Percentiles rank a stretch among this genome's conserved stretches.
Conservation (phyloP, 495 filamentous ascomycete genomes). For the Cryomyces minteri region DNA sequence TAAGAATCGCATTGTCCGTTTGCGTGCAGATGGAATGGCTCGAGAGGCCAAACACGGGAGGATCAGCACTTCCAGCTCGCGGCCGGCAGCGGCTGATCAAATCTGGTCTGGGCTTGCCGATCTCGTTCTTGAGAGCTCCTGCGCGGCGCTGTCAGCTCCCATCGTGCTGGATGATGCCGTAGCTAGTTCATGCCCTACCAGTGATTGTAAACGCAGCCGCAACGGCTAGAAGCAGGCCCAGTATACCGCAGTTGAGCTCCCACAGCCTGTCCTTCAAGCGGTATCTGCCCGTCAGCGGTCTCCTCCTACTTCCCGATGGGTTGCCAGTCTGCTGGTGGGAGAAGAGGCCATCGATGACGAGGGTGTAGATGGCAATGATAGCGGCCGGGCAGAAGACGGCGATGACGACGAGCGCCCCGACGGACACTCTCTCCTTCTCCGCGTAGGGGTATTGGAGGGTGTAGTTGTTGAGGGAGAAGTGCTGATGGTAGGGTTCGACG, state of each 20-base stretch:
- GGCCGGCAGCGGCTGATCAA: conserved; percentile 53
- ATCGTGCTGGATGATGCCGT: background rate
- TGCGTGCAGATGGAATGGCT: conserved; percentile 51
- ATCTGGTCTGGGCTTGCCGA: conserved; percentile 74
- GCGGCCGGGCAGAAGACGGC: conserved; percentile 37
- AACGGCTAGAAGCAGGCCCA: conserved; percentile 52
- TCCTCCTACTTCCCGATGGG: conserved; percentile 16
- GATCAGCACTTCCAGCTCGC: conserved; percentile 10
- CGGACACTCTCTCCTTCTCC: conserved; percentile 51
- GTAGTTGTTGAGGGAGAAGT: conserved; percentile 38
- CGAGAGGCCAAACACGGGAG: conserved; percentile 33
- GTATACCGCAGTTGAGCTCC: conserved; percentile 67
- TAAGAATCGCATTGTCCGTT: conserved; percentile 40
- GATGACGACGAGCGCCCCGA: conserved; percentile 34
- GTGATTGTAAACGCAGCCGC: conserved; percentile 58
- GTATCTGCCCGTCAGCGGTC: conserved; percentile 45
- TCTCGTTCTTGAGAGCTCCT: conserved; percentile 65
- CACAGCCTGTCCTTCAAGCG: conserved; percentile 49
- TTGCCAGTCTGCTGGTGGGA: conserved; percentile 37
- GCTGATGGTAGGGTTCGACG: conserved; percentile 38
- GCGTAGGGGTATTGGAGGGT: conserved; percentile 57
- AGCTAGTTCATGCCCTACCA: conserved; percentile 11
- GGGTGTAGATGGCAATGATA: conserved; percentile 51
- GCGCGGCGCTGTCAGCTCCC: background rate
- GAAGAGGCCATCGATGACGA: conserved; percentile 53